These are phyloP conservation scores for Candida sojae DNA, from an alignment of 1,139 yeast species.

Conservation along the genomic window DNA sequence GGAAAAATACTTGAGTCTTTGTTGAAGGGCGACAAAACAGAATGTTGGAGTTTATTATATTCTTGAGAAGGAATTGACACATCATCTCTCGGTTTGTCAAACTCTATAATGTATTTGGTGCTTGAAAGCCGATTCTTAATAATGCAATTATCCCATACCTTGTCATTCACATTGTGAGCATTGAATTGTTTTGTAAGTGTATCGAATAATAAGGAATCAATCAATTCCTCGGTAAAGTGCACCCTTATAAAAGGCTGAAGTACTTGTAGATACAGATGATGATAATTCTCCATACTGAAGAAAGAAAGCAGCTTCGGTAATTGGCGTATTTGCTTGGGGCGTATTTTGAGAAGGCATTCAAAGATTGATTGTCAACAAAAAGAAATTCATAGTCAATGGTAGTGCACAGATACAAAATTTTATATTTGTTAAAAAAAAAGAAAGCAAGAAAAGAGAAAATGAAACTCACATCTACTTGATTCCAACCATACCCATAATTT, in stretches of 20 bases:
- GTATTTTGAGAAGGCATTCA: too few species aligned
- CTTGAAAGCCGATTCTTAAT: slow-evolving; percentile 40
- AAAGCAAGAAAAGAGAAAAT: not conserved
- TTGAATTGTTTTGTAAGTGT: slow-evolving; percentile 16
- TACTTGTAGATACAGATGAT: slow-evolving; percentile 28
- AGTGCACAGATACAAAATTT: not conserved
- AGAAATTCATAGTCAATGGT: too few species aligned
- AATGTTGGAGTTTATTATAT: slow-evolving; percentile 19
- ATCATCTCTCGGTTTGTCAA: slow-evolving; percentile 2
- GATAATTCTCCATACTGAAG: slow-evolving; percentile 33
- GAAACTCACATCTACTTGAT: not conserved
- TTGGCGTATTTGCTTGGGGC: not conserved
- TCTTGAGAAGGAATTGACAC: slow-evolving; percentile 10
- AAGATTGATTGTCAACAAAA: too few species aligned
- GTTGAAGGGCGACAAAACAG: slow-evolving; percentile 40
- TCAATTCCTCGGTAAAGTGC: slow-evolving; percentile 14
- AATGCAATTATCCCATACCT: slow-evolving; percentile 43
- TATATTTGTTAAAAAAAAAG: not conserved
- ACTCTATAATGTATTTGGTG: slow-evolving; percentile 30
- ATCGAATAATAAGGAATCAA: slow-evolving; percentile 5
- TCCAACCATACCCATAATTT: not conserved
- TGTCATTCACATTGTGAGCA: slow-evolving; percentile 21
- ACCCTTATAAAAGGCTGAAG: slow-evolving; percentile 35
- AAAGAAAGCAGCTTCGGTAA: not conserved
- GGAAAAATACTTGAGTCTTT: slow-evolving; percentile 40